phyloP scores from a whole-genome alignment of 768 basidiomycete genomes.

The Tricholoma terreum region DNA sequence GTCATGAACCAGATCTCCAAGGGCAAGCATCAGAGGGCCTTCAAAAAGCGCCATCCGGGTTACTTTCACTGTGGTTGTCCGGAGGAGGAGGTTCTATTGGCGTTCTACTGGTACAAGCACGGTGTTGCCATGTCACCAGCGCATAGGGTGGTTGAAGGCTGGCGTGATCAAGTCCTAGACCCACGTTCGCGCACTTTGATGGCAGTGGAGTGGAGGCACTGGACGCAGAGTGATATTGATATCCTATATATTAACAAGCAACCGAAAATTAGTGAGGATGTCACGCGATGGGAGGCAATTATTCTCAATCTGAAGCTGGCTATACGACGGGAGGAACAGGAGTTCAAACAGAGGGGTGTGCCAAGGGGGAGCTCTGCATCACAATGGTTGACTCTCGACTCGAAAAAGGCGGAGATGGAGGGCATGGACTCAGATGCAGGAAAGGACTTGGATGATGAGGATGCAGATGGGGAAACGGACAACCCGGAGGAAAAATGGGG shows the following conservation, averaged over 20 bases:
- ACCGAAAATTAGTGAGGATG: not conserved
- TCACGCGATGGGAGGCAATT: not conserved
- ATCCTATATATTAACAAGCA: not conserved
- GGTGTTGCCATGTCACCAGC: not conserved
- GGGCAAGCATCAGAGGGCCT: not conserved
- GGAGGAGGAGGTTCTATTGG: not conserved
- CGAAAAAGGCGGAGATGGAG: not conserved
- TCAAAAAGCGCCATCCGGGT: not conserved
- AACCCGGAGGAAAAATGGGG: no score
- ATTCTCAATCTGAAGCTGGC: not conserved
- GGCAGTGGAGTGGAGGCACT: not conserved
- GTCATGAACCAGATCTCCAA: not conserved
- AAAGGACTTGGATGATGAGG: not conserved
- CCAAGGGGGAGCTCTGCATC: not conserved
- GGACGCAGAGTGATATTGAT: not conserved
- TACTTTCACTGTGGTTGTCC: not conserved
- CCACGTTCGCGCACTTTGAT: not conserved
- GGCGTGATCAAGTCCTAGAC: not conserved
- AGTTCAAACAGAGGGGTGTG: not conserved
- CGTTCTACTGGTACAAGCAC: not conserved
- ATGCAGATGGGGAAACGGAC: no score
- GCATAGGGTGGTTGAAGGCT: not conserved
- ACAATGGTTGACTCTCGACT: no score
- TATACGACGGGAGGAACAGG: not conserved
- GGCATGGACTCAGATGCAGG: no score